These are phyloP conservation scores for Chloropicon primus DNA, from an alignment of 139 green algal species.

Conservation along the genomic window DNA sequence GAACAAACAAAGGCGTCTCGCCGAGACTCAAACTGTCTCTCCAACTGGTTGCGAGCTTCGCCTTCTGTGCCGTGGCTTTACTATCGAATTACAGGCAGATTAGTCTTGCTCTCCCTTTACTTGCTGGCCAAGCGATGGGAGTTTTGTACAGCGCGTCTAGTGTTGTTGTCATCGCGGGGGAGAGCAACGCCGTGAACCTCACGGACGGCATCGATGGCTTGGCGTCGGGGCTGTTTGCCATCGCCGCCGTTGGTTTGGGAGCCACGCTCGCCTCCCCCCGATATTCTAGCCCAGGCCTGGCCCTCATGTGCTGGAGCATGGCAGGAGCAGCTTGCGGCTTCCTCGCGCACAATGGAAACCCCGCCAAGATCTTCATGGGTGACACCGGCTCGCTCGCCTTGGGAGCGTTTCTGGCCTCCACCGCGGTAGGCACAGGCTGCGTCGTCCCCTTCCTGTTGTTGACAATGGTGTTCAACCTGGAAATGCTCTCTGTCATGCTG, in stretches of 20 bases:
- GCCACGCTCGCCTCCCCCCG: background rate
- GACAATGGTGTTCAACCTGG: slow-evolving; percentile 18
- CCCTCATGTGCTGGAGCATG: background rate
- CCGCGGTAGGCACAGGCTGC: slow-evolving; percentile 8
- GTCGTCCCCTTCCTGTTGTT: slow-evolving; percentile 19
- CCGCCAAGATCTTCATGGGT: slow-evolving; percentile 40
- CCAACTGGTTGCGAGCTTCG: slow-evolving; percentile 7
- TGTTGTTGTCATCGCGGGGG: slow-evolving; percentile 19
- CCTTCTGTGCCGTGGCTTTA: background rate
- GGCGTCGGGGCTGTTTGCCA: slow-evolving; percentile 17
- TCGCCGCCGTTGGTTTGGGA: slow-evolving; percentile 18
- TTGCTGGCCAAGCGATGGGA: background rate
- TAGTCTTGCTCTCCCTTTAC: background rate
- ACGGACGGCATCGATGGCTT: slow-evolving; percentile 43
- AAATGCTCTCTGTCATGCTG: slow-evolving; percentile 24
- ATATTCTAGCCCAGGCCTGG: background rate
- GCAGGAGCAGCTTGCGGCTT: slow-evolving; percentile 25
- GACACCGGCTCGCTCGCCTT: slow-evolving; percentile 37
- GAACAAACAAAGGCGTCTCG: slow-evolving; percentile 18
- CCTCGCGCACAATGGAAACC: slow-evolving; percentile 26
- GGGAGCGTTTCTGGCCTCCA: slow-evolving; percentile 17
- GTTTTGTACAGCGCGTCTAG: slow-evolving; percentile 18
- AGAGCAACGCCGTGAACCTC: slow-evolving; percentile 41
- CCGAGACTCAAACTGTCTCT: slow-evolving; percentile 13
- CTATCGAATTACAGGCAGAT: background rate